A percentile compares a stretch with the other conserved stretches of the same genome.
phyloP scores from a whole-genome alignment of 2,329 filamentous ascomycete species.

The Neurospora crassa region DNA sequence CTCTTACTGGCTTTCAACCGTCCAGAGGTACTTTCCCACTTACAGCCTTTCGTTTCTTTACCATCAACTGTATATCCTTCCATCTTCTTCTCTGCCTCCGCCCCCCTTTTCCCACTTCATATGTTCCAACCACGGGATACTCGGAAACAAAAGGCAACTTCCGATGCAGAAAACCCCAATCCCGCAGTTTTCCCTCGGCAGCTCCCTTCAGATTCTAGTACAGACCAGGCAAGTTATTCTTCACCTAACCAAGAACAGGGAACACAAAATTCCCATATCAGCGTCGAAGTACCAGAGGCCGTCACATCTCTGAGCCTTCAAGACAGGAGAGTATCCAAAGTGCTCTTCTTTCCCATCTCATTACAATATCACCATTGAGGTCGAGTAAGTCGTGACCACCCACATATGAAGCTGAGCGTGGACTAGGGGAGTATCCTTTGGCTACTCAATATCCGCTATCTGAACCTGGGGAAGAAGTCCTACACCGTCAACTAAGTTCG shows the following conservation, averaged over 20 bases:
- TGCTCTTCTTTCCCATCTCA: background rate
- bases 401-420: no score
- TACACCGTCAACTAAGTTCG: no score
- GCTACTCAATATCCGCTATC: background rate
- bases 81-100: background rate
- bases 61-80: background rate
- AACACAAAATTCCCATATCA: background rate
- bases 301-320: background rate
- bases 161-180: background rate
- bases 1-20: background rate
- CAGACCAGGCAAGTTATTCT: background rate
- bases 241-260: background rate
- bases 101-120: background rate
- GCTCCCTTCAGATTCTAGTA: background rate
- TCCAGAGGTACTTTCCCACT: background rate
- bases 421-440: background rate
- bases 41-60: background rate
- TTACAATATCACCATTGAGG: no score
- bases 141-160: background rate
- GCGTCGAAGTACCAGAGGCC: background rate
- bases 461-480: background rate
- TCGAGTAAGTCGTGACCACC: background rate
- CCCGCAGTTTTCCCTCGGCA: background rate
- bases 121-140: background rate
- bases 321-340: background rate